Evolutionary conservation across 1,139 yeast genomes (phyloP), one percentile per base, ranked within the genome.

Genomic region (Hemisphaericaspora subhashii): DNA sequence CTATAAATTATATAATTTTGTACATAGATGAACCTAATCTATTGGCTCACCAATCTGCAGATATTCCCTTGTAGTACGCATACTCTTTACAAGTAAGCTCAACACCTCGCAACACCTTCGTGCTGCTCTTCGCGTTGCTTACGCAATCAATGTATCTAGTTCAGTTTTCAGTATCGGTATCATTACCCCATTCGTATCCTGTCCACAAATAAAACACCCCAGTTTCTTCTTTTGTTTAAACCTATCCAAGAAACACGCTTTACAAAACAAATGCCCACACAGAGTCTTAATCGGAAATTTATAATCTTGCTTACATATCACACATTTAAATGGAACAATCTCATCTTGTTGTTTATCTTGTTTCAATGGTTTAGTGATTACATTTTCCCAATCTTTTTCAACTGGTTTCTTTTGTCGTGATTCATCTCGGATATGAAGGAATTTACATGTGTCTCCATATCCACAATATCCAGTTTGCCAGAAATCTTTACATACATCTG

Each of bases 401-500:
- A 82, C 60, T 43, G 85, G 82, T 77, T 83, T 81, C 16, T 83
- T 86, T 29, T 83, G 83, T 46, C 77, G 80, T 62, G 85, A 86
- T 57, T 89, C 96, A 48, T 87, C 96, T 57, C 98, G 66, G 10
- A 86, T 78, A 57, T 94, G 98, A 22, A 92, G 61, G 59, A 94
- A 94, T 64, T 92, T 94, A 66, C 99, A 94, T n/a, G 95, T 84
- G 54, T 94, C 98, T 7, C 99, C 99, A 57, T 84, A 94, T 5
- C 98, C 98, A 70, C 98, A 94, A 56, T 81, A 90, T 0, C 98
- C 98, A 0, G 95, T 90, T 51, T 85, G 88, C 44, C 82, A 77
- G 60, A 78, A 94, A 59, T 94, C 98, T 54, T 92, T 94, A 57
- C 98, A 94, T 3, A 94, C 84, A 56, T 92, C 98, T 0, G 95